These are phyloP conservation scores for Reutealis trisperma DNA, from an alignment of 345 rosid species.

Conservation along the genomic window DNA sequence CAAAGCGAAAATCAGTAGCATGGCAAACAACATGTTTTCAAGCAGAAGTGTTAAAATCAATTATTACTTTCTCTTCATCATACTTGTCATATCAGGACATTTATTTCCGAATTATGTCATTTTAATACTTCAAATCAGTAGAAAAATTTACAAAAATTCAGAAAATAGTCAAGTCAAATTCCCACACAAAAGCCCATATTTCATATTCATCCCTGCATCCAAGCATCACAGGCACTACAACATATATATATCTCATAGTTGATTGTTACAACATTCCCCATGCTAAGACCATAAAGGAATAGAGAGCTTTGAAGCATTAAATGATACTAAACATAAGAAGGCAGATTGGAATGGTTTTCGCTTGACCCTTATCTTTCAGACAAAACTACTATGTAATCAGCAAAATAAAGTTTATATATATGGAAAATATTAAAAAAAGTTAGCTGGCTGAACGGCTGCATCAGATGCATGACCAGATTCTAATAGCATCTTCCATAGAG, in stretches of 20 bases:
- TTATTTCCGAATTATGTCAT: neutral
- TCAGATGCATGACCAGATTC: neutral
- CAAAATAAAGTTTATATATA: no score
- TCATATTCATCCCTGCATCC: neutral
- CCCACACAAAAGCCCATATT: neutral
- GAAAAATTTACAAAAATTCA: neutral
- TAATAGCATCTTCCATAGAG: neutral
- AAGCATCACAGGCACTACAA: neutral
- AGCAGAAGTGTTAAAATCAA: neutral
- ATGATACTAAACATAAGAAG: neutral
- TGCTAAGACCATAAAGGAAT: neutral
- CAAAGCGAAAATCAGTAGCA: conserved; percentile 11
- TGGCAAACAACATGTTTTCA: neutral
- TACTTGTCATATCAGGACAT: neutral
- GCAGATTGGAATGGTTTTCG: neutral
- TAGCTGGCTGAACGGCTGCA: neutral
- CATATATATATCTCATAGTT: neutral
- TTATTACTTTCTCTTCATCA: neutral
- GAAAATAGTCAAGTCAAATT: neutral
- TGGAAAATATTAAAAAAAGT: no score
- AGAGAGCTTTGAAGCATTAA: neutral
- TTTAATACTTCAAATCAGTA: neutral
- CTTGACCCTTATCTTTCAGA: neutral
- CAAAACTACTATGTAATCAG: neutral
- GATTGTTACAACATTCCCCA: neutral